Conservation (phyloP, 169 alveolate species). For the Plasmodium yoelii region DNA sequence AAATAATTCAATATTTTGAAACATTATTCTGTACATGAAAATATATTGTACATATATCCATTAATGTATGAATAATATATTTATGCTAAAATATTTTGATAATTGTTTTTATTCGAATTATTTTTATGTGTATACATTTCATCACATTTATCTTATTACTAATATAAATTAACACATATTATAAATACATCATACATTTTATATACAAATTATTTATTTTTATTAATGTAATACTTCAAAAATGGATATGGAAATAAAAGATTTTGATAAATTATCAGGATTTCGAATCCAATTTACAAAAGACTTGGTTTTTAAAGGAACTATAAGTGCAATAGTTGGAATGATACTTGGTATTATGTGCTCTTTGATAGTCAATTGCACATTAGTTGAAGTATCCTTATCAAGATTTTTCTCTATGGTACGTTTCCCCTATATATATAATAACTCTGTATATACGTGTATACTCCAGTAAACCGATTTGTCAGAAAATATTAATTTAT, state of each 20-base stretch:
- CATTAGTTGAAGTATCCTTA: conserved; percentile 93
- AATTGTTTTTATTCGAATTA: too few relatives aligned
- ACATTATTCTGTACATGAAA: too few relatives aligned
- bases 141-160: too few relatives aligned
- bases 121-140: too few relatives aligned
- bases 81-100: too few relatives aligned
- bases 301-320: conserved; percentile 67
- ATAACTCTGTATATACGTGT: conserved; percentile 5
- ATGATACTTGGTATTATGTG: conserved; percentile 90
- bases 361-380: conserved; percentile 93
- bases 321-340: conserved; percentile 88
- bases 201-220: too few relatives aligned
- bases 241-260: conserved; percentile 76
- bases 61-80: too few relatives aligned
- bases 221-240: conserved; percentile 1
- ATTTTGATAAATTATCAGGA: conserved; percentile 70
- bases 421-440: conserved; percentile 21
- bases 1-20: too few relatives aligned
- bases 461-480: background rate
- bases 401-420: conserved; percentile 93
- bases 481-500: background rate
- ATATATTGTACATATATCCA: too few relatives aligned
- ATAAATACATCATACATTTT: too few relatives aligned
- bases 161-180: too few relatives aligned
- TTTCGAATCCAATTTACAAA: conserved; percentile 61